Evolutionary conservation across 192 early-diverging fungal genomes (phyloP), one percentile per base, ranked within the genome.

Genomic region (Linnemannia hyalina): DNA sequence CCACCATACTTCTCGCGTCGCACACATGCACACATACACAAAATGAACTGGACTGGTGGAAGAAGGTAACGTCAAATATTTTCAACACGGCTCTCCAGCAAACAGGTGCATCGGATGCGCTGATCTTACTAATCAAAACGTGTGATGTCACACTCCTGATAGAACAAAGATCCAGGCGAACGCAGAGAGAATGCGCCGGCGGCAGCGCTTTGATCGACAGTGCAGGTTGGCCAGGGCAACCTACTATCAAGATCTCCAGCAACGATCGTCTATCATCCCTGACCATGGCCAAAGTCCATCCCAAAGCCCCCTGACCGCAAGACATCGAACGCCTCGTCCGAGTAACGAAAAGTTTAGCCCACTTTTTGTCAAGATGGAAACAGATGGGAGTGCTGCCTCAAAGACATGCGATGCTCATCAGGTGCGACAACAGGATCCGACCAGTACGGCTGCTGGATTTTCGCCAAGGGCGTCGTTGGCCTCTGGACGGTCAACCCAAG

Each of bases 31-130:
- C n/a, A 6, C n/a, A 60, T 22, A n/a, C 9, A 35, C 60, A 26
- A 26, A 65, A 65, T 65, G 60, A 65, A 65, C 60, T 65, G 60
- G 60, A 65, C 60, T 13, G 60, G 60, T 23, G 60, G 60, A 65
- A 65, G 60, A 32, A 65, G 60, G 60, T 65, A 11, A 4, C 8
- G 29, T 26, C 60, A 65, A 65, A 15, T 13, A 15, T 9, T 4
- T 65, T 15, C 11, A 32, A 29, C 2, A 65, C 18, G 18, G 22
- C 49, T 22, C 49, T 5, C 3, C 20, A 22, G 4, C 49, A 52
- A 20, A 52, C 18, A 52, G 3, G 5, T 18, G 49, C 35, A 52
- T 52, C 4, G 38, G 38, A 40, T 1, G 38, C 38, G 5, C 49
- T 5, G 16, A 18, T 52, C 18, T 18, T 52, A 15, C 4, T 52